These are phyloP conservation scores for Dothistroma pini DNA, from an alignment of 2,329 filamentous ascomycete species.

Conservation along the genomic window DNA sequence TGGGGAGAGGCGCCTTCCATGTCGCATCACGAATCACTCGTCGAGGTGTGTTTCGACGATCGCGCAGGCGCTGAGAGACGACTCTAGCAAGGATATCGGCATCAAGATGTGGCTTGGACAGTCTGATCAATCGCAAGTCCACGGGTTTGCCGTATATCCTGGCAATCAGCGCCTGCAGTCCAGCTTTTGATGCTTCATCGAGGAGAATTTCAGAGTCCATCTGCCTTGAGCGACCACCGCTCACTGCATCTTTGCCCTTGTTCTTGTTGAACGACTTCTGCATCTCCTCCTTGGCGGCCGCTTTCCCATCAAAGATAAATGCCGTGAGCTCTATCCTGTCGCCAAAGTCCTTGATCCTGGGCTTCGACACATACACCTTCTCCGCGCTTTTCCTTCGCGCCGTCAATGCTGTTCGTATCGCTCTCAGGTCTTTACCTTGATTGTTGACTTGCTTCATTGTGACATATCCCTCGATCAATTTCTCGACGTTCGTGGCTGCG, in stretches of 20 bases:
- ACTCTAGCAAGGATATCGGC: constrained; percentile 32
- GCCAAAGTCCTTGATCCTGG: constrained; percentile 28
- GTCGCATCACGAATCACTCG: constrained; percentile 33
- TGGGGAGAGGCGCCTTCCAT: constrained; percentile 31
- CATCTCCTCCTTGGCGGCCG: constrained; percentile 5
- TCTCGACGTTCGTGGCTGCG: constrained; percentile 22
- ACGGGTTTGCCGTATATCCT: constrained; percentile 32
- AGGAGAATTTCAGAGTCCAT: constrained; percentile 14
- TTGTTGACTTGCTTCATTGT: constrained; percentile 23
- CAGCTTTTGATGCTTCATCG: constrained; percentile 14
- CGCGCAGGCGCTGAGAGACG: constrained; percentile 28
- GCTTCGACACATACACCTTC: constrained; percentile 25
- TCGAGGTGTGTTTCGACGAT: constrained; percentile 29
- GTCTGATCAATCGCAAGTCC: constrained; percentile 28
- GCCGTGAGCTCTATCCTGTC: constrained; percentile 24
- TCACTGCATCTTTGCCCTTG: background rate
- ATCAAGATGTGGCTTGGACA: constrained; percentile 30
- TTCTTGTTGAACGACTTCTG: background rate
- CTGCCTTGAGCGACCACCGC: background rate
- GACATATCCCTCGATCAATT: constrained; percentile 25
- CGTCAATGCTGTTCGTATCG: constrained; percentile 22
- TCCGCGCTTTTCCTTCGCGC: constrained; percentile 22
- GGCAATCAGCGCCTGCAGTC: constrained; percentile 17
- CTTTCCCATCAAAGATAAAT: constrained; percentile 24
- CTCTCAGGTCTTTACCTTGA: constrained; percentile 18